Conservation (phyloP, 257 asterid genomes). For the Cinchona pubescens region DNA sequence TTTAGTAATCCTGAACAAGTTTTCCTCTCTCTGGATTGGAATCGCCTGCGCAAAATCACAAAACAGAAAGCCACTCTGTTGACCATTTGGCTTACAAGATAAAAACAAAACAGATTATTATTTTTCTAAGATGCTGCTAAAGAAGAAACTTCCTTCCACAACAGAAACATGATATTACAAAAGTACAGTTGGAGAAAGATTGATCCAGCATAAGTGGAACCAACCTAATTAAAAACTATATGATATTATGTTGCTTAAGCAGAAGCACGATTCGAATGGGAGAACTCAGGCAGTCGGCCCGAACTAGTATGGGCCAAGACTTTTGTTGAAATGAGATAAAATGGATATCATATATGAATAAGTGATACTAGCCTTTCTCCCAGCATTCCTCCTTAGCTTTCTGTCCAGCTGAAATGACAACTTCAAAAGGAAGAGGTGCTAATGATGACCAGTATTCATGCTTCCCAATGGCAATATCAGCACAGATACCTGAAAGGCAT, state of each 20-base stretch:
- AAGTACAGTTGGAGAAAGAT: background rate
- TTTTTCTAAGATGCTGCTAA: background rate
- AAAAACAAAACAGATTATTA: background rate
- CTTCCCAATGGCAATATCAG: slow-evolving; percentile 76
- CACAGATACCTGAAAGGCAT: slow-evolving; percentile 61
- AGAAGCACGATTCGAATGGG: background rate
- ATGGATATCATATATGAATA: background rate
- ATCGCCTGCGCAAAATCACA: slow-evolving; percentile 49
- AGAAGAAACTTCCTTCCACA: background rate
- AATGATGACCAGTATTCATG: slow-evolving; percentile 93
- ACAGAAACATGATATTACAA: background rate
- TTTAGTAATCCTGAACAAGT: slow-evolving; percentile 65
- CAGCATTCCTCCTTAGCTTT: slow-evolving; percentile 82
- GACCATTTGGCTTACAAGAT: slow-evolving; percentile 1
- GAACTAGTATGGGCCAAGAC: background rate
- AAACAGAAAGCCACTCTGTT: background rate
- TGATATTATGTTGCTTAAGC: too few relatives aligned
- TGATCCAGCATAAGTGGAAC: background rate
- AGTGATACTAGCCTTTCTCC: slow-evolving; percentile 63
- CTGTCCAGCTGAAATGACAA: slow-evolving; percentile 94
- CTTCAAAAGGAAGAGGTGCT: slow-evolving; percentile 94
- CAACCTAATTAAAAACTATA: background rate
- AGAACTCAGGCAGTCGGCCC: background rate
- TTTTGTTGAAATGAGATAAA: background rate
- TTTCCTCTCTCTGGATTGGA: slow-evolving; percentile 52